Evolutionary conservation across 495 filamentous ascomycete genomes (phyloP).

Genomic region (Penicillium mononematosum): DNA sequence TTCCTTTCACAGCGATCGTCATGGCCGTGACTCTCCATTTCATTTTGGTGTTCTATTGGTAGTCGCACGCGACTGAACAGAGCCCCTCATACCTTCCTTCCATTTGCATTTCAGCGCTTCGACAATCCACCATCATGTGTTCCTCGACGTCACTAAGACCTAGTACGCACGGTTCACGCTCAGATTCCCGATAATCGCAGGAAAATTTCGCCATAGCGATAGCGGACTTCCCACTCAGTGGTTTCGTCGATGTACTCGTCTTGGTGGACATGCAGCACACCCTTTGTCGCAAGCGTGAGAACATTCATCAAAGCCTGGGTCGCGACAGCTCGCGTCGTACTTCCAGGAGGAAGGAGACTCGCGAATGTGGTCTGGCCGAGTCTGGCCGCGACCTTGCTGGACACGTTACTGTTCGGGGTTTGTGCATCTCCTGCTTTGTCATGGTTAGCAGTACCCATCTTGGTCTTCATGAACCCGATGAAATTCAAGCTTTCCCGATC

Average conservation of each 20-base stretch:
- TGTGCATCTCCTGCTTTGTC: neutral
- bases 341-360: conserved; percentile 53
- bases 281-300: conserved; percentile 67
- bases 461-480: conserved; percentile 53
- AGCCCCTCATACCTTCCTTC: neutral
- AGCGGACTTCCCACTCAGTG: conserved; percentile 21
- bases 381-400: neutral
- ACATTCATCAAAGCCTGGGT: conserved; percentile 73
- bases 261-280: conserved; percentile 37
- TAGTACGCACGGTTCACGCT: neutral
- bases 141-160: neutral
- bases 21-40: neutral
- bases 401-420: neutral
- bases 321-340: conserved; percentile 58
- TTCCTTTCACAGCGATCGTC: neutral
- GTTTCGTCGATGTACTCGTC: conserved; percentile 24
- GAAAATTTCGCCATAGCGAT: conserved; percentile 36
- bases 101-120: neutral
- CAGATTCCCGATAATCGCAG: conserved; percentile 20
- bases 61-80: neutral
- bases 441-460: conserved; percentile 5
- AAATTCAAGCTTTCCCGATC: conserved; percentile 60
- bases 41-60: neutral
- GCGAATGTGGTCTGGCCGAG: conserved; percentile 51
- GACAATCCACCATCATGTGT: neutral